Evolutionary conservation across 306 rosid species (phyloP), one percentile per base, ranked within the genome.

Genomic region (Medicago arabica): DNA sequence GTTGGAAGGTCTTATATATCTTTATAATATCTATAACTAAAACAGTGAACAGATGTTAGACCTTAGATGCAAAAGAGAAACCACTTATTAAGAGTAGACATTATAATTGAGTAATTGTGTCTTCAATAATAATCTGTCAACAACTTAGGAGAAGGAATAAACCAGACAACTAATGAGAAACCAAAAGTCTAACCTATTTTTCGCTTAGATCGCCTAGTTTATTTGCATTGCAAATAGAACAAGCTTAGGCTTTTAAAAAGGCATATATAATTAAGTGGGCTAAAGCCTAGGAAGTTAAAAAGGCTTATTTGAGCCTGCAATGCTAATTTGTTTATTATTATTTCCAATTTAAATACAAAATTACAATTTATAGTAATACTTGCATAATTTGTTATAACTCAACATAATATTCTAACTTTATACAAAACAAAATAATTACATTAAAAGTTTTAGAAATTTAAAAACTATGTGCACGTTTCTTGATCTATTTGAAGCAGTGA

Each of bases 161-260:
- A 50, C 21, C 21, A 50, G 18, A 7, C 57, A n/a, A n/a, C 57
- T 50, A n/a, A 50, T n/a, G 16, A 50, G 4, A 50, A 50, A 7
- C 21, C 21, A 16, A 50, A 50, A 3, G 57, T 50, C 57, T 50
- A 18, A 10, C 10, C 19, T n/a, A n/a, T n/a, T n/a, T n/a, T 50
- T 50, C 7, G 57, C 57, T 6, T 50, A 50, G 9, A 17, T n/a
- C 10, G 21, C 57, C 21, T 50, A 50, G 19, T 18, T 9, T 50
- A 50, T 50, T 50, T n/a, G 57, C 57, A 50, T 50, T 50, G 57
- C 57, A 50, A 50, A 50, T n/a, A 50, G 9, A n/a, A 50, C 57
- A n/a, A n/a, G 4, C 57, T 6, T 50, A 50, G 17, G 8, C 18
- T 49, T 49, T 15, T n/a, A 49, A 49, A 11, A 49, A 49, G 54